A percentile compares a stretch with the other conserved stretches of the same genome.
Conservation (phyloP, 148 eudicot genomes). For the Vaccinium myrtillus region DNA sequence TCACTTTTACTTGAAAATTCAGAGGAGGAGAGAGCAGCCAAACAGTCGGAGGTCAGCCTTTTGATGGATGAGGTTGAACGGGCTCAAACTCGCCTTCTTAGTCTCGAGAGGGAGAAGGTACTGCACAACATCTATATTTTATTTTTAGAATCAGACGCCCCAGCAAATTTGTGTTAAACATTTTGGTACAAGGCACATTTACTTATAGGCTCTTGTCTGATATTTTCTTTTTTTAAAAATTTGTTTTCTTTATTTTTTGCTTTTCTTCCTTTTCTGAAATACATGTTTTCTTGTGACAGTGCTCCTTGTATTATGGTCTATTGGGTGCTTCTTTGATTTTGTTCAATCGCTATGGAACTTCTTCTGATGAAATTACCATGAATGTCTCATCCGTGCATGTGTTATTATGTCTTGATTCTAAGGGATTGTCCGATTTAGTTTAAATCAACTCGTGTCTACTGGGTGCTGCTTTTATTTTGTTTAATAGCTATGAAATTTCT, state of each 20-base stretch:
- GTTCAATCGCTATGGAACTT: background rate
- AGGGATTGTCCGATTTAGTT: too few species aligned
- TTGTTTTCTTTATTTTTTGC: background rate
- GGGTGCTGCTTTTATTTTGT: background rate
- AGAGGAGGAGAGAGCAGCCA: constrained; percentile 94
- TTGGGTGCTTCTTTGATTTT: background rate
- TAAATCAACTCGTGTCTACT: background rate
- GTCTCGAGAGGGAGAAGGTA: constrained; percentile 98
- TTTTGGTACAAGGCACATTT: background rate
- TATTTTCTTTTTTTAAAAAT: background rate
- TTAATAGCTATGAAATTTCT: background rate
- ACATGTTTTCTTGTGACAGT: background rate
- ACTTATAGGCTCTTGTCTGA: background rate
- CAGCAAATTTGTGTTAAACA: background rate
- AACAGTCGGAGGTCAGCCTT: constrained; percentile 90
- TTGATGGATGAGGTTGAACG: constrained; percentile 99
- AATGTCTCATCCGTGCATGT: too few species aligned
- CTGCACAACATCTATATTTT: background rate
- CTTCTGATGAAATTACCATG: background rate
- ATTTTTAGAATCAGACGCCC: background rate
- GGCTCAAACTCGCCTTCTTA: constrained; percentile 89
- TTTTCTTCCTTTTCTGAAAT: too few species aligned
- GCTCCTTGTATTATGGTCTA: background rate
- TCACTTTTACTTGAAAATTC: constrained; percentile 26
- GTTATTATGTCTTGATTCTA: too few species aligned